Base-by-base conservation (phyloP, 225 moss, liverwort and hornwort genomes). In the Lunularia cruciata region DNA sequence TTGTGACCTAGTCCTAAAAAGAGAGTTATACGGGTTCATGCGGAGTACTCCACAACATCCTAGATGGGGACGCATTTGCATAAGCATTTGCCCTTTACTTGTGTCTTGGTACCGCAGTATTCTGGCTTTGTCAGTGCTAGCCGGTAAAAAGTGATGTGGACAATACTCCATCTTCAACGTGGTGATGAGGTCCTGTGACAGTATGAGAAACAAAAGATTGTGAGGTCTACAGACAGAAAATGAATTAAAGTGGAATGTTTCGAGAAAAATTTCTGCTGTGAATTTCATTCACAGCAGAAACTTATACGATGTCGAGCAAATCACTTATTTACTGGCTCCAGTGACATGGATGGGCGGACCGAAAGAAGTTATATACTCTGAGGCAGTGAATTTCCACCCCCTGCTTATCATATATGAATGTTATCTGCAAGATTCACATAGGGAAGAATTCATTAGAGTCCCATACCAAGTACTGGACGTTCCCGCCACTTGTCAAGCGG, bases 331-430 rank as follows among this genome's bases (percentile, higher is more conserved):
- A n/a, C n/a, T n/a, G n/a, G n/a, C n/a, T n/a, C n/a, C n/a, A n/a
- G n/a, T n/a, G n/a, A n/a, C n/a, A n/a, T n/a, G n/a, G n/a, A n/a
- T n/a, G n/a, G n/a, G n/a, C n/a, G n/a, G n/a, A n/a, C n/a, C n/a
- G n/a, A n/a, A n/a, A n/a, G n/a, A n/a, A n/a, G n/a, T n/a, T 9
- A 61, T 72, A 19, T 87, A 98, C 96, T 82, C 85, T 90, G 76
- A 98, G 78, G 68, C 96, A 98, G 61, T 98, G 96, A 37, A 98
- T 75, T 77, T 98, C 96, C 53, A 91, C 86, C 45, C 96, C 93
- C 68, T 76, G 89, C 63, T 80, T 93, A 77, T 98, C 93, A 71
- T 98, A 98, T 22, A 98, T 93, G 77, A 72, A 98, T 23, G 82
- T 83, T 91, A 92, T 65, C 96, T 96, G 90, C 76, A 72, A 71